Base-by-base conservation (phyloP, 441 rosid species). In the Eutrema salsugineum region DNA sequence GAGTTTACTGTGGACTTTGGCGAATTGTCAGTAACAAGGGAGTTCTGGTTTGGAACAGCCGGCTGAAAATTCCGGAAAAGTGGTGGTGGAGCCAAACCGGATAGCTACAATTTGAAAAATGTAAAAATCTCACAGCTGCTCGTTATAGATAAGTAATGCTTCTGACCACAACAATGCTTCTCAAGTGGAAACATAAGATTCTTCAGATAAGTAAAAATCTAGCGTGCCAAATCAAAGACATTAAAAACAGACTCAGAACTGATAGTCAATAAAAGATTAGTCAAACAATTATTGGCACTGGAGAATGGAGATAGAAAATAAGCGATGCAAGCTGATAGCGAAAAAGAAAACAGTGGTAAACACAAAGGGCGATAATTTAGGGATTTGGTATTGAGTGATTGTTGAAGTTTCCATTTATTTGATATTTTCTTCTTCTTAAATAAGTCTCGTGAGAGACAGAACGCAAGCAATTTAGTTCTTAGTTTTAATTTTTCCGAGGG, bases 11-110 rank as follows among this genome's bases (percentile, higher is more conserved):
- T 87, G 73, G 96, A 88, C 83, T 77, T 93, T 22, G 90, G 86
- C 51, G 90, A 85, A 81, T 69, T 86, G 48, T 95, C 98, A 61
- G 84, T 58, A 66, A 58, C 74, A 68, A 75, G 79, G 36, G 85
- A 60, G 75, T 78, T 80, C 33, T 78, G 68, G 75, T 85, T 87
- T 24, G 88, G 78, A 70, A 88, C 89, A 80, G 87, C 92, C 36
- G 89, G 92, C 60, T 72, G 96, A 79, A 78, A 57, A 79, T 89
- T 87, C 78, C 98, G 87, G 77, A 87, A 86, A 68, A 88, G 83
- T 58, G 98, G 98, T 42, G 91, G 94, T 43, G 98, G 99, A 68
- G 88, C 91, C 62, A 88, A 86, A 81, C 81, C 87, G 46, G 97
- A 88, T 61, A 89, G 77, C 99, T 95, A 92, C 83, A 86, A 70